A percentile compares a stretch with the other conserved stretches of the same genome.
Conservation (phyloP, 441 rosid species). For the Flueggea neowawraea region DNA sequence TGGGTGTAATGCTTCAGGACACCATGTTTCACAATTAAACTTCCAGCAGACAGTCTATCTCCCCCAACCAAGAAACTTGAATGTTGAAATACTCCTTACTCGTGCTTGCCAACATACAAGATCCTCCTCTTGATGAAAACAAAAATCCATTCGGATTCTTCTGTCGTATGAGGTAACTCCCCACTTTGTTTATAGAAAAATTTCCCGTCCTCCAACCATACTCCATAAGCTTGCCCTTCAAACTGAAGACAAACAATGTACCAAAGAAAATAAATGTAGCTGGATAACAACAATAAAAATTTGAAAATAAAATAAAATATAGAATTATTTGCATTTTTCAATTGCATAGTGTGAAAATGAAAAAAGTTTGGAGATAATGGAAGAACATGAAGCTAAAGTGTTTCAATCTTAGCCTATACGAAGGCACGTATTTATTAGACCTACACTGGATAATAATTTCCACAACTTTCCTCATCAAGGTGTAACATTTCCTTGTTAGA, state of each 20-base stretch:
- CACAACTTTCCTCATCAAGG: no score
- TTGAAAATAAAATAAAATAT: no score
- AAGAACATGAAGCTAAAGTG: no score
- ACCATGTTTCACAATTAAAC: conserved; percentile 65
- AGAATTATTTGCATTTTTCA: no score
- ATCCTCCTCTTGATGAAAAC: conserved; percentile 82
- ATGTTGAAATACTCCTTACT: conserved; percentile 87
- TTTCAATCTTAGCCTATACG: no score
- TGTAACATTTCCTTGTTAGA: no score
- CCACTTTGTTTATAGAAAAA: conserved; percentile 55
- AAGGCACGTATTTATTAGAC: no score
- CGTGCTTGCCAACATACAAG: conserved; percentile 76
- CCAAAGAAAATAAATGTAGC: no score
- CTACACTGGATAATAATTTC: no score
- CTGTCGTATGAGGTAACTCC: conserved; percentile 52
- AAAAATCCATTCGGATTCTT: conserved; percentile 80
- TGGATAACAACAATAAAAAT: background rate
- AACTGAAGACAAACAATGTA: conserved; percentile 30
- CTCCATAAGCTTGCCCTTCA: conserved; percentile 86
- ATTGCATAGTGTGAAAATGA: no score
- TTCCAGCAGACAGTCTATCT: conserved; percentile 86
- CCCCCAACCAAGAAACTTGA: conserved; percentile 97
- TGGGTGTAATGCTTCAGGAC: conserved; percentile 55
- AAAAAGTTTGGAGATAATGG: no score
- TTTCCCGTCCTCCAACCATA: conserved; percentile 53